Conservation (phyloP, 768 basidiomycete species). For the Tricholoma furcatifolium region DNA sequence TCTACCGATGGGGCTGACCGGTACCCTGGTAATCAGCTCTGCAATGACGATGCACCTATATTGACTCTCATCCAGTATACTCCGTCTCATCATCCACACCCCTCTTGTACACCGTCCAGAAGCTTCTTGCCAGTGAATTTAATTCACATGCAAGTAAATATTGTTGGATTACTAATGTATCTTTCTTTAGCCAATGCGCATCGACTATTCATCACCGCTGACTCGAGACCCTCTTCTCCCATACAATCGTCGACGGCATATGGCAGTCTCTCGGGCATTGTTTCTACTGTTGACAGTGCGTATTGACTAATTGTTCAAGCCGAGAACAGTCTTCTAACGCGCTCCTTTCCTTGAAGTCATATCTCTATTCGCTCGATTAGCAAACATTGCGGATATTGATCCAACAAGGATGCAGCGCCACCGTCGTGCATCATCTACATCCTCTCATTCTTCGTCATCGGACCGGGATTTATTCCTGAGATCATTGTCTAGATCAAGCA, state of each 20-base stretch:
- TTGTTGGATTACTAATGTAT: slow-evolving; percentile 4
- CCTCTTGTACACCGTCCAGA: slow-evolving; percentile 72
- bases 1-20: slow-evolving; percentile 76
- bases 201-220: slow-evolving; percentile 74
- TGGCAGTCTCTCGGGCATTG: slow-evolving; percentile 67
- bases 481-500: slow-evolving; percentile 45
- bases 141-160: not conserved
- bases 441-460: slow-evolving; percentile 52
- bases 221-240: slow-evolving; percentile 53
- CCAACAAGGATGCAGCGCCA: slow-evolving; percentile 78
- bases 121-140: slow-evolving; percentile 75
- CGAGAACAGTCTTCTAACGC: not conserved
- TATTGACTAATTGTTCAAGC: slow-evolving; percentile 3
- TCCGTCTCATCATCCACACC: slow-evolving; percentile 66
- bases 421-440: slow-evolving; percentile 73
- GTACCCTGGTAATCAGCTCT: slow-evolving; percentile 61
- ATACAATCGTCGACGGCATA: slow-evolving; percentile 38
- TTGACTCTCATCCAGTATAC: slow-evolving; percentile 51
- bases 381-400: slow-evolving; percentile 72
- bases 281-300: slow-evolving; percentile 81
- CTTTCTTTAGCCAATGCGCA: slow-evolving; percentile 64
- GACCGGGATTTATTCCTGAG: slow-evolving; percentile 36
- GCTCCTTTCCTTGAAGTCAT: slow-evolving; percentile 47
- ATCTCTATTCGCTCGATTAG: slow-evolving; percentile 74
- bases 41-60: not conserved